Base-by-base conservation (phyloP, 23 red algal species). In the Pyropia yezoensis region DNA sequence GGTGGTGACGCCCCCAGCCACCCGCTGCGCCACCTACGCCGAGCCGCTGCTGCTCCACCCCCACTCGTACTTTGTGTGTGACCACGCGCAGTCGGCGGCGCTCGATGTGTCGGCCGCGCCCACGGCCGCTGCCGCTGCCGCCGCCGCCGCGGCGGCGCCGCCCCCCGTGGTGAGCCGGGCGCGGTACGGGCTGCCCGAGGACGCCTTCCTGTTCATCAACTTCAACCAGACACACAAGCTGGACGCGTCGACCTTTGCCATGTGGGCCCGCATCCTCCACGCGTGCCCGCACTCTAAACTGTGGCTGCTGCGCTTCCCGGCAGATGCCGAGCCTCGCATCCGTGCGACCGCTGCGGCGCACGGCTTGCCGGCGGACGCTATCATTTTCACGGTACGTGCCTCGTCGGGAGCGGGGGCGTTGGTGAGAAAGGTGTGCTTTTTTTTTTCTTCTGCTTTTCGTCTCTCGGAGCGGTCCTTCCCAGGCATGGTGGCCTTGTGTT, bases 211-310 rank as follows among this genome's bases (percentile, higher is more conserved):
- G 0, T 89, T 81, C 47, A 59, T 82, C 20, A 89, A 80, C 66
- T 77, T 80, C 56, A 89, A 89, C 34, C 85, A 89, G 51, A 64
- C 78, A 3, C 78, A 89, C 85, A 89, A 89, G 45, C n/a, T 89
- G 33, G 78, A 76, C 17, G 72, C 85, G 7, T 59, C 78, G 15
- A 89, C 85, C 19, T 82, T 89, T 52, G 75, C 76, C 50, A 66
- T 89, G 5, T 89, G 85, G 85, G 76, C 76, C 27, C 61, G 78
- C 59, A 89, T 89, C 16, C 50, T 89, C 50, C 65, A 74, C 7
- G 63, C 64, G 50, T 71, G 76, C 8, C 85, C 85, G 11, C 65
- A 71, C 47, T 70, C 76, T 23, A 89, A 89, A 59, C 52, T 89
- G 52, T 89, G 85, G 85, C 72, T 89, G 12, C 61, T 89, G 17